Evolutionary conservation across 1,284 basidiomycete genomes (phyloP).

Genomic region (Ceratorhiza oryzae-sativae): DNA sequence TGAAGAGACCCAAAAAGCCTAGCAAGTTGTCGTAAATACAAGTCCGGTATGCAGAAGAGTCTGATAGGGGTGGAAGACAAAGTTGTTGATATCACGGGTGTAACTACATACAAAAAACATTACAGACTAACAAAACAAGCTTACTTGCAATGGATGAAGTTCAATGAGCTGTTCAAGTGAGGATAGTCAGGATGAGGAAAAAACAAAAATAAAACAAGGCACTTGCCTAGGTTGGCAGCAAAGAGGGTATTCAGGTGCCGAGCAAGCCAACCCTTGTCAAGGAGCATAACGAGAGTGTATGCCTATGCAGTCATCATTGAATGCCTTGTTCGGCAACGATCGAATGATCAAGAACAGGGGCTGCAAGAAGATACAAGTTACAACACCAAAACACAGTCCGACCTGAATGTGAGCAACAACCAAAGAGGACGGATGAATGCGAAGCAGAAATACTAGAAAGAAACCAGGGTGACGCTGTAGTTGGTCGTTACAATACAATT

Average conservation of each 20-base stretch:
- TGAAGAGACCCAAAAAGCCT: no score
- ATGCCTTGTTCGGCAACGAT: constrained; percentile 23
- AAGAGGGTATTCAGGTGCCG: constrained; percentile 9
- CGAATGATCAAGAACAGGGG: constrained; percentile 34
- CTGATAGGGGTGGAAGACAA: no score
- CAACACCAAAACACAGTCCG: constrained; percentile 33
- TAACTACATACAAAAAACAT: no score
- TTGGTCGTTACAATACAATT: constrained; percentile 20
- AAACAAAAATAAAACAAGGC: background rate
- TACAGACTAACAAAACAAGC: constrained; percentile 22
- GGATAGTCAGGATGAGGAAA: background rate
- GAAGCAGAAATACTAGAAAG: constrained; percentile 27
- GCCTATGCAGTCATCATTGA: constrained; percentile 7
- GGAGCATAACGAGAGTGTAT: background rate
- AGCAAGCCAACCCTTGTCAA: background rate
- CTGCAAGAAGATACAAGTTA: constrained; percentile 30
- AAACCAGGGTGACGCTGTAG: constrained; percentile 28
- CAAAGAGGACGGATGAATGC: constrained; percentile 15
- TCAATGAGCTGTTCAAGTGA: constrained; percentile 30
- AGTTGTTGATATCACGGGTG: no score
- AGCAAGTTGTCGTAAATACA: no score
- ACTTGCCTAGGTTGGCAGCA: background rate
- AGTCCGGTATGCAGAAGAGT: no score
- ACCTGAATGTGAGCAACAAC: constrained; percentile 24
- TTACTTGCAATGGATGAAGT: constrained; percentile 28